These are phyloP conservation scores for Echeveria elegans DNA, from an alignment of 164 flowering plant genomes.

Conservation along the genomic window DNA sequence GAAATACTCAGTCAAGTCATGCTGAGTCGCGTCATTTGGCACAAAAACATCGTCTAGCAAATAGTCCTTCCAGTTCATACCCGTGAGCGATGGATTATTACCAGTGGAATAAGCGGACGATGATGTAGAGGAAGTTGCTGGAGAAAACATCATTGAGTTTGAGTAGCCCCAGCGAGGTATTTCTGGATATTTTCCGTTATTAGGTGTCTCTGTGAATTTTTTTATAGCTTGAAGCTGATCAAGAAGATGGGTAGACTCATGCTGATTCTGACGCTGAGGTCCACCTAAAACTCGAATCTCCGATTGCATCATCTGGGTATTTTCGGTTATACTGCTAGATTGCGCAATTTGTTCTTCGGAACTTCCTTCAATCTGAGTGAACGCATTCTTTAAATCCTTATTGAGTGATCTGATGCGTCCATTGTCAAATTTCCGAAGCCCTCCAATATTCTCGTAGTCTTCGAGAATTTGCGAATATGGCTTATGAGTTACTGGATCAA, in stretches of 20 bases:
- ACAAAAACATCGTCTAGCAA: slow-evolving; percentile 41
- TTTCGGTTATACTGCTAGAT: neutral
- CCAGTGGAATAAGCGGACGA: slow-evolving; percentile 28
- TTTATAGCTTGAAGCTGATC: slow-evolving; percentile 62
- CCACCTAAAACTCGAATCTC: neutral
- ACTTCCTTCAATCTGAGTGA: slow-evolving; percentile 21
- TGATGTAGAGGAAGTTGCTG: slow-evolving; percentile 23
- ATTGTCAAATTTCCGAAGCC: slow-evolving; percentile 23
- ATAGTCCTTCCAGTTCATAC: slow-evolving; percentile 41
- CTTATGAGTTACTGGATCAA: slow-evolving; percentile 80
- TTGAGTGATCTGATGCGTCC: slow-evolving; percentile 37
- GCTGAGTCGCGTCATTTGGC: neutral
- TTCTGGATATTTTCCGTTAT: slow-evolving; percentile 3
- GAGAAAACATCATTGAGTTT: slow-evolving; percentile 14
- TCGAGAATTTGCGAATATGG: slow-evolving; percentile 76
- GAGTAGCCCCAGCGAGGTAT: slow-evolving; percentile 13
- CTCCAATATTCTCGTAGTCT: slow-evolving; percentile 65
- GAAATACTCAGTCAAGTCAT: slow-evolving; percentile 11
- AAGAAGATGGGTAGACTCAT: slow-evolving; percentile 40
- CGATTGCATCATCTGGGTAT: neutral
- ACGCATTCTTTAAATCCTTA: slow-evolving; percentile 40
- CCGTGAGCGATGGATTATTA: slow-evolving; percentile 14
- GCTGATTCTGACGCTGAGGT: neutral
- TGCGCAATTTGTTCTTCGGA: neutral
- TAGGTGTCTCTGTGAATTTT: slow-evolving; percentile 34